Conservation (phyloP, 225 moss, liverwort and hornwort species). For the Lunularia cruciata region DNA sequence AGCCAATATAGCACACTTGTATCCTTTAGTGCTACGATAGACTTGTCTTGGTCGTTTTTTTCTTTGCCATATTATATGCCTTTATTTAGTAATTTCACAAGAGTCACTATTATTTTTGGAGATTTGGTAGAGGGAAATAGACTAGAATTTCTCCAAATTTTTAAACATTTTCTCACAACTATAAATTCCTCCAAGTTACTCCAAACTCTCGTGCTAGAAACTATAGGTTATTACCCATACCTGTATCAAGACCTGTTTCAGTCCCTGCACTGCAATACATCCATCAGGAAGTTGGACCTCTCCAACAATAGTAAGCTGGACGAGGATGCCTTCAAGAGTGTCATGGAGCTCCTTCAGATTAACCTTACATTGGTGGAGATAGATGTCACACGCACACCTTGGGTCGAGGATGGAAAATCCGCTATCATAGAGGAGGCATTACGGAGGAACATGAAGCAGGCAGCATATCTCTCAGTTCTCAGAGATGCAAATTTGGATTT, state of each 20-base stretch:
- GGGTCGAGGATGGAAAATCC: slow-evolving; percentile 1
- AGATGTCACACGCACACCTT: slow-evolving; percentile 5
- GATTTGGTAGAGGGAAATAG: too few relatives aligned
- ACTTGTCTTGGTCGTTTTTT: too few relatives aligned
- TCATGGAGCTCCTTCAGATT: slow-evolving; percentile 30
- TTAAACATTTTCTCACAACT: too few relatives aligned
- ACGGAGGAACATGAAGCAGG: slow-evolving; percentile 5
- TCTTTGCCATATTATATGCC: too few relatives aligned
- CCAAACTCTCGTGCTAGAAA: too few relatives aligned
- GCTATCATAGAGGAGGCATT: slow-evolving; percentile 20
- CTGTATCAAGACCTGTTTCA: not conserved
- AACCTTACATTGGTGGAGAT: slow-evolving; percentile 16
- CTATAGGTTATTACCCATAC: too few relatives aligned
- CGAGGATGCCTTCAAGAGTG: slow-evolving; percentile 12
- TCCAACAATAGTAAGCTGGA: not conserved
- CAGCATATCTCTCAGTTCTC: not conserved
- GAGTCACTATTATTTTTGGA: too few relatives aligned
- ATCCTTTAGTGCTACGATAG: too few relatives aligned
- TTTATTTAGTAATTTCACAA: too few relatives aligned
- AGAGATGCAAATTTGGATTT: slow-evolving; percentile 5
- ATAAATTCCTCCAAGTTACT: too few relatives aligned
- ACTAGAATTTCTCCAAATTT: too few relatives aligned
- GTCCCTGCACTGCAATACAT: slow-evolving; percentile 8
- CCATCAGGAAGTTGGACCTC: slow-evolving; percentile 6
- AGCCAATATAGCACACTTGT: too few relatives aligned